These are phyloP conservation scores for Pichia norvegensis DNA, from an alignment of 1,139 yeast species.

Conservation along the genomic window DNA sequence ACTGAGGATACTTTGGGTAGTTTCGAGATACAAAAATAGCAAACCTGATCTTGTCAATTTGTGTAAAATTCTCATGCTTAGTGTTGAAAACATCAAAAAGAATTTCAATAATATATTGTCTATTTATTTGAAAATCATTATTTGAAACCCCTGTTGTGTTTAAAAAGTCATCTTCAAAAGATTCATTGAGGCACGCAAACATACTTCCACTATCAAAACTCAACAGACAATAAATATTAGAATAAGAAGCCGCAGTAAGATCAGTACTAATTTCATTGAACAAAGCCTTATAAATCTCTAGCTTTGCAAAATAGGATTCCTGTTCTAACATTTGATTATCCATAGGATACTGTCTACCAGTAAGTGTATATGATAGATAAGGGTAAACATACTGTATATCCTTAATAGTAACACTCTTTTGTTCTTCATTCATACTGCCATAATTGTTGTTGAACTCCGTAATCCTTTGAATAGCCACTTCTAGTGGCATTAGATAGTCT, in stretches of 20 bases:
- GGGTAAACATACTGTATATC: slow-evolving; percentile 39
- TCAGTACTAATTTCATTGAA: slow-evolving; percentile 43
- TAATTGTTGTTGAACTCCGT: slow-evolving; percentile 14
- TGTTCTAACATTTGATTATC: slow-evolving; percentile 38
- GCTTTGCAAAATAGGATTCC: slow-evolving; percentile 34
- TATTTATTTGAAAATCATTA: slow-evolving; percentile 30
- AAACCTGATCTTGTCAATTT: slow-evolving; percentile 36
- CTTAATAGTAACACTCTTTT: slow-evolving; percentile 8
- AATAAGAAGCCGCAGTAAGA: slow-evolving; percentile 43
- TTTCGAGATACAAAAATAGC: slow-evolving; percentile 69
- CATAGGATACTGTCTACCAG: slow-evolving; percentile 75
- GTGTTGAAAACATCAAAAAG: slow-evolving; percentile 45
- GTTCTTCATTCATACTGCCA: slow-evolving; percentile 1
- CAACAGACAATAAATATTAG: slow-evolving; percentile 47
- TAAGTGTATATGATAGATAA: slow-evolving; percentile 60
- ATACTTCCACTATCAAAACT: slow-evolving; percentile 47
- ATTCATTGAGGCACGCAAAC: slow-evolving; percentile 63
- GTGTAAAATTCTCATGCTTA: slow-evolving; percentile 29
- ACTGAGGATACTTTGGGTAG: slow-evolving; percentile 74
- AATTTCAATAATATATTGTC: slow-evolving; percentile 64
- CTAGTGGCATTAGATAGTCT: slow-evolving; percentile 63
- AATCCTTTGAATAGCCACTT: slow-evolving; percentile 44
- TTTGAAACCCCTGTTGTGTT: slow-evolving; percentile 39
- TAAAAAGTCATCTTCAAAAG: slow-evolving; percentile 63
- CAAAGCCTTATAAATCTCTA: slow-evolving; percentile 43